A percentile compares a stretch with the other conserved stretches of the same genome.
Evolutionary conservation across 106 monocot species (phyloP).

Genomic region (Gastrodia elata): DNA sequence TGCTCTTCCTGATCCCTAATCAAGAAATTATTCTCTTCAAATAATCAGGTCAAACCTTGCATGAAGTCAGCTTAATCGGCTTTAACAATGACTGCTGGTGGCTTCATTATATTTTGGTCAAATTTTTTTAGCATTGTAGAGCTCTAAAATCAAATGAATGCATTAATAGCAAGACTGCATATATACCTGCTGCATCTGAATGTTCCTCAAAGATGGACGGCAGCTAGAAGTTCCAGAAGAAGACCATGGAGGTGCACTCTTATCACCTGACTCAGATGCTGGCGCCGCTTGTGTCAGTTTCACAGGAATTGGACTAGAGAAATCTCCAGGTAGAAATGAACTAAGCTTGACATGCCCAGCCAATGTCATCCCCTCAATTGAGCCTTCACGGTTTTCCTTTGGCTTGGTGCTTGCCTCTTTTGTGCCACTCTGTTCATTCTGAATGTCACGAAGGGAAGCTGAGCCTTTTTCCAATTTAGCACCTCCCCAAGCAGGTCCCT

Average conservation of each 20-base stretch:
- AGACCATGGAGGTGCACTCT: conserved; percentile 80
- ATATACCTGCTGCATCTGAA: conserved; percentile 94
- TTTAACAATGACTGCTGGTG: no score
- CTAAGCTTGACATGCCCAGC: conserved; percentile 34
- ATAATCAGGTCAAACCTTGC: no score
- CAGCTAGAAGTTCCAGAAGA: conserved; percentile 42
- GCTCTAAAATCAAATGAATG: not conserved
- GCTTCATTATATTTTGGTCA: no score
- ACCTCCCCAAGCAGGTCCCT: conserved; percentile 95
- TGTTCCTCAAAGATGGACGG: conserved; percentile 75
- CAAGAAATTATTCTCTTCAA: no score
- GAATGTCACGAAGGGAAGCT: conserved; percentile 77
- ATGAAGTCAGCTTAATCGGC: no score
- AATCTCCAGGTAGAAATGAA: conserved; percentile 30
- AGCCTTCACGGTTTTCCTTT: conserved; percentile 23
- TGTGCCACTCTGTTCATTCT: conserved; percentile 76
- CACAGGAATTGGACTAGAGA: conserved; percentile 49
- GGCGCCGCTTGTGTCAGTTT: conserved; percentile 16
- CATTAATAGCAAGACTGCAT: not conserved
- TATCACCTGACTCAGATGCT: conserved; percentile 51
- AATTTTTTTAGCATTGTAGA: no score
- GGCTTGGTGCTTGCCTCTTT: conserved; percentile 16
- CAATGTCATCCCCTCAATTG: conserved; percentile 15
- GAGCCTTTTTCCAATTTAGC: conserved; percentile 41
- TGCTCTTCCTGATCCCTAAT: no score